Percentiles rank a stretch among this genome's conserved stretches.
phyloP scores from a whole-genome alignment of 208 protist genomes.

The Trypanosoma brucei region DNA sequence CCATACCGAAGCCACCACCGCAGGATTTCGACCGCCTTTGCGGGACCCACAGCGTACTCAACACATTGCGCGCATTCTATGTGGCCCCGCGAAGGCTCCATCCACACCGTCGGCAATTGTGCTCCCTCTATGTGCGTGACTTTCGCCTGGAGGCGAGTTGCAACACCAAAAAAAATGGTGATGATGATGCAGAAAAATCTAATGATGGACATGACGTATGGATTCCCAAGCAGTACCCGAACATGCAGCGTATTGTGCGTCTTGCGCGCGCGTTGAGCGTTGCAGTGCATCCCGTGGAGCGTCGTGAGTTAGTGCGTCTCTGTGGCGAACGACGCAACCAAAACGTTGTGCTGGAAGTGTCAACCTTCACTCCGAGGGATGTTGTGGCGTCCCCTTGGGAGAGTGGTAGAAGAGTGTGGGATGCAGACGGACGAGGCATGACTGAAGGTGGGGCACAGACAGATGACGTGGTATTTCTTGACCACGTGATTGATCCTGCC shows the following conservation, averaged over 20 bases:
- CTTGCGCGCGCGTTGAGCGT: constrained; percentile 51
- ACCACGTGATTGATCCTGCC: constrained; percentile 71
- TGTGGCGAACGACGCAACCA: constrained; percentile 81
- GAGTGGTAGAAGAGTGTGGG: neutral
- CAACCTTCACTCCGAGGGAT: constrained; percentile 29
- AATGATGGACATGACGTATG: neutral
- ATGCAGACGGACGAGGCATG: neutral
- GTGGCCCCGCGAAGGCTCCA: constrained; percentile 2
- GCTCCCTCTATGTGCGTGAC: constrained; percentile 64
- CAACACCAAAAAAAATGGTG: neutral
- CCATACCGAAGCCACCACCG: constrained; percentile 71
- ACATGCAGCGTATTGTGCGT: constrained; percentile 49
- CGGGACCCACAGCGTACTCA: constrained; percentile 57
- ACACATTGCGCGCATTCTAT: constrained; percentile 48
- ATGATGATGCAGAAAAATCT: neutral
- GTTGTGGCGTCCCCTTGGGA: constrained; percentile 16
- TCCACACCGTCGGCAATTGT: constrained; percentile 22
- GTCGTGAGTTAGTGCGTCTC: constrained; percentile 59
- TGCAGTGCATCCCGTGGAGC: constrained; percentile 52
- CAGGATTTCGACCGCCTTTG: constrained; percentile 57
- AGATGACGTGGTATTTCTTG: constrained; percentile 51
- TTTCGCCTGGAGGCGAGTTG: constrained; percentile 30
- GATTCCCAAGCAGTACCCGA: constrained; percentile 52
- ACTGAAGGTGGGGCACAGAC: neutral
- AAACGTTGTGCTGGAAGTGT: constrained; percentile 73